Conservation (phyloP, 208 protist species). For the Acanthamoeba triangularis region DNA sequence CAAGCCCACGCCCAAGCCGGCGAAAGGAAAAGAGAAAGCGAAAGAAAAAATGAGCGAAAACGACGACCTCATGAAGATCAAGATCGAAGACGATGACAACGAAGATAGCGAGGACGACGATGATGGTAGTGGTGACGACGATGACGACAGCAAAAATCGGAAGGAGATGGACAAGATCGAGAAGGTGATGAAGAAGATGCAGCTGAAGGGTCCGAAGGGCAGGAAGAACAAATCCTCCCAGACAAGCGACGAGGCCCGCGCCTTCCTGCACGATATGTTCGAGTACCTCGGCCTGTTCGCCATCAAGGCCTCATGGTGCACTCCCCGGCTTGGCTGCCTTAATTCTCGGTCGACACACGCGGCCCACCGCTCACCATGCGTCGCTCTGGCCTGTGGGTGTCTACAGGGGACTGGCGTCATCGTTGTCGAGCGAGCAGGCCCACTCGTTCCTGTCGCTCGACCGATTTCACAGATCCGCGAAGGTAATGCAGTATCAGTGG, state of each 20-base stretch:
- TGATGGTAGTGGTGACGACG: background rate
- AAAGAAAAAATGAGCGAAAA: no score
- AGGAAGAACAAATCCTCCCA: background rate
- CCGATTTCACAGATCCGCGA: background rate
- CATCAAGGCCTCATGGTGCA: background rate
- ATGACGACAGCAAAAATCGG: background rate
- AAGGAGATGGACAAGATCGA: background rate
- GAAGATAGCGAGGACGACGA: no score
- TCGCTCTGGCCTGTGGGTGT: background rate
- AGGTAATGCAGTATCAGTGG: background rate
- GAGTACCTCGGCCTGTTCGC: conserved; percentile 36
- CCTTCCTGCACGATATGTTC: conserved; percentile 46
- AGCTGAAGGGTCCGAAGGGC: background rate
- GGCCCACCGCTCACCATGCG: background rate
- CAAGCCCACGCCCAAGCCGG: background rate
- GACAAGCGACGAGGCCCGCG: background rate
- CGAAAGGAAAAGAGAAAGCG: background rate
- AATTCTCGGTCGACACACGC: background rate
- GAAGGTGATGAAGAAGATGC: conserved; percentile 22
- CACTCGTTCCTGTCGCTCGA: background rate
- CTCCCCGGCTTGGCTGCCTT: background rate
- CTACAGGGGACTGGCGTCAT: background rate
- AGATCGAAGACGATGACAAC: background rate
- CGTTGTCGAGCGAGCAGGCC: background rate
- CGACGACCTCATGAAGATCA: background rate